A percentile compares a stretch with the other conserved stretches of the same genome.
These are phyloP conservation scores for Cinnamomum micranthum DNA, from an alignment of 164 flowering plant species.

Conservation along the genomic window DNA sequence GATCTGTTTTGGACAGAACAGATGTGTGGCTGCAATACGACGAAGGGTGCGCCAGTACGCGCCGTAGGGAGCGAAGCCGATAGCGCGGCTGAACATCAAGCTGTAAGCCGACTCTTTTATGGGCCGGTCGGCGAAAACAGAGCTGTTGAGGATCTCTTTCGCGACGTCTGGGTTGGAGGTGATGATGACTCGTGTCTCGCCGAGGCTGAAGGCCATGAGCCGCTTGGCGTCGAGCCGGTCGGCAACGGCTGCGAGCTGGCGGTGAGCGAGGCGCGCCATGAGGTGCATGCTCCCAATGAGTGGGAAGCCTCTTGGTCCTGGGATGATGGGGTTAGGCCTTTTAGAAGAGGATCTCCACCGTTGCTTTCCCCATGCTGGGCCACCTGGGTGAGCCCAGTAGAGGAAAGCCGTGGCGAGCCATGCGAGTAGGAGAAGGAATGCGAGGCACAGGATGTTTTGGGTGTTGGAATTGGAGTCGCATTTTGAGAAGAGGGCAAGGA, in stretches of 20 bases:
- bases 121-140: conserved; percentile 44
- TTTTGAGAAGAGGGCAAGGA: conserved; percentile 33
- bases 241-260: conserved; percentile 28
- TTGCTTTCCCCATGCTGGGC: conserved; percentile 63
- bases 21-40: conserved; percentile 36
- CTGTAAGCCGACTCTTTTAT: conserved; percentile 39
- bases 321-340: conserved; percentile 12
- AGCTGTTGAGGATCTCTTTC: conserved; percentile 35
- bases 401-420: conserved; percentile 25
- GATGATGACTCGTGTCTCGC: conserved; percentile 35
- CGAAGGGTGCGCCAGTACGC: conserved; percentile 43
- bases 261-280: conserved; percentile 37
- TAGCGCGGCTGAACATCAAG: conserved; percentile 43
- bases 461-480: conserved; percentile 22
- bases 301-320: conserved; percentile 43
- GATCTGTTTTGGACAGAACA: conserved; percentile 39
- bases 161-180: conserved; percentile 39
- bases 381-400: conserved; percentile 49
- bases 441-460: conserved; percentile 1
- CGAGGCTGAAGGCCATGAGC: conserved; percentile 49
- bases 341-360: background rate
- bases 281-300: conserved; percentile 38
- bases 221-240: conserved; percentile 18
- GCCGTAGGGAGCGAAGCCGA: conserved; percentile 52
- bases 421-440: conserved; percentile 13